Evolutionary conservation across 2,329 filamentous ascomycete genomes (phyloP), one percentile per base, ranked within the genome.

Genomic region (Pseudocercospora vitis): DNA sequence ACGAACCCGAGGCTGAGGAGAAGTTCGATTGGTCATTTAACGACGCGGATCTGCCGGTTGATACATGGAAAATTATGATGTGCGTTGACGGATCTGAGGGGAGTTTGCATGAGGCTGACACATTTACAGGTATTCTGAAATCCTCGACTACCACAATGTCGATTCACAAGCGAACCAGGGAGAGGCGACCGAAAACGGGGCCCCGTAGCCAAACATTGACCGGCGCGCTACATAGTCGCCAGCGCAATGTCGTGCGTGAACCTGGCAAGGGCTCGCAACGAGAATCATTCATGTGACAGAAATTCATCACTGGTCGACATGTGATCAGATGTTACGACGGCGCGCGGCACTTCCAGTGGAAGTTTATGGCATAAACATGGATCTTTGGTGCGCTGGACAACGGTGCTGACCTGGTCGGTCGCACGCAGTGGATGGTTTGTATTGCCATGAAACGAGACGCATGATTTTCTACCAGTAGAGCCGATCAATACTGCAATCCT

Each of bases 61-160:
- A 99, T 70, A 96, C 91, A n/a, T 99, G 94, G 94, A 99, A 99
- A 79, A 96, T 99, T 71, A 99, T 97, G 94, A 99, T 99, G 94
- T 96, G 80, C 70, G 87, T n/a, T n/a, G n/a, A n/a, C n/a, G n/a
- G n/a, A n/a, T n/a, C n/a, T n/a, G n/a, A n/a, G n/a, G n/a, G n/a
- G n/a, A n/a, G n/a, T n/a, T n/a, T n/a, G n/a, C n/a, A n/a, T n/a
- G n/a, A n/a, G n/a, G 48, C 44, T 33, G 26, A 47, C 19, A 16
- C 29, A 9, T 28, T 57, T 65, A 49, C 70, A 96, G 91, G 91
- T 97, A 97, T 79, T 96, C 91, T 48, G 92, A 97, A 74, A 97
- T 99, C 66, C 86, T 97, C 66, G 91, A 97, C 74, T 97, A 96
- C 75, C 94, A 97, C 77, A 96, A 97, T 69, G 87, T 96, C 59